Evolutionary conservation across 768 basidiomycete species (phyloP), one percentile per base, ranked within the genome.

Genomic region (Podaxis sp.): DNA sequence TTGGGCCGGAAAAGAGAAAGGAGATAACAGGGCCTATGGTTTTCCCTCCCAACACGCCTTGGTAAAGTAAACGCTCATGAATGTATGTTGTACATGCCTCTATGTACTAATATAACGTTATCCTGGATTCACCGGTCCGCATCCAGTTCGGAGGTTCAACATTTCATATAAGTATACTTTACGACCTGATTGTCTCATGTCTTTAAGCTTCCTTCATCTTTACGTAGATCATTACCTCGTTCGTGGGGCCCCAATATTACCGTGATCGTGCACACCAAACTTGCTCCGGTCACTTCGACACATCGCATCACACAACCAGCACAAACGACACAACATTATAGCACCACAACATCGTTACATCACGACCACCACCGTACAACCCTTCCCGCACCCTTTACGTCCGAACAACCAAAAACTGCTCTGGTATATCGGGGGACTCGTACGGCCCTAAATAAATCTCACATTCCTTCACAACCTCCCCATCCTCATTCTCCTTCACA

Each of bases 11-110:
- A 41, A 90, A 84, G 72, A 77, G 88, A 4, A 79, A 78, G 19
- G 84, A 90, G 65, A 82, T 93, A 7, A 73, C 77, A 6, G 80
- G 68, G 0, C 89, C 89, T 1, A 91, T 93, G 90, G 76, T 87
- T 12, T 93, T 94, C 67, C 90, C 90, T 11, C 51, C 72, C 3
- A 75, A 79, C 12, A 83, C 82, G 2, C 81, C 77, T 27, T 84
- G 71, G 62, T 76, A 41, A 69, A 36, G 9, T 33, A 27, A 46
- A 46, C 43, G 1, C 41, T 2, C 15, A n/a, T 7, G 12, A 2
- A 41, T 33, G 33, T 33, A 9, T 3, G 8, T 33, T 33, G 33
- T 1, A 3, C 9, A 33, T 33, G 33, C 0, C 33, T 9, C 33
- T 9, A 8, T 33, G 33, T 33, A 9, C 33, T 0, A 33, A 33